Base-by-base conservation (phyloP, 1,284 basidiomycete species). In the Ustilago trichophora region DNA sequence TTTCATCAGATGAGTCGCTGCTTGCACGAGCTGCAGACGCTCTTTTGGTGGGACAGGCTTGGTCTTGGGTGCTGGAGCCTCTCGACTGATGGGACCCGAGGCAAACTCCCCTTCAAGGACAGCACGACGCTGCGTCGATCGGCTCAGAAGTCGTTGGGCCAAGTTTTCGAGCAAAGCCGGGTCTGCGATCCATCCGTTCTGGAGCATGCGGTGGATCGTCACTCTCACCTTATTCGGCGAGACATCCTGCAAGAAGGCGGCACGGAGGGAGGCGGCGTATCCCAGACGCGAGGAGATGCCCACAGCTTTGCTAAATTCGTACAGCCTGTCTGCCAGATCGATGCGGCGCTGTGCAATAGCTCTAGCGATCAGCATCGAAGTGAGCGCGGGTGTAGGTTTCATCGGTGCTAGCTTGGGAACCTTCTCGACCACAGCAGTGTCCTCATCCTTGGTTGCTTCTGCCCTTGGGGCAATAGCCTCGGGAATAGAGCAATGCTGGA, bases 381-480 rank as follows among this genome's bases (percentile, higher is more conserved):
- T 50, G 16, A 62, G 45, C 21, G 13, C 18, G 1, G 54, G 36
- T 3, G 54, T 54, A 6, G 58, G 45, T 26, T 40, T 46, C 65
- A 68, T 68, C n/a, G 65, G 65, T 10, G 65, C 58, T 12, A 68
- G 47, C 29, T 26, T 54, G 8, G 38, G 22, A 18, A 22, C 19
- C 13, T 6, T 24, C 15, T 31, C 13, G 27, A 29, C 27, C 27
- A 29, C 13, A 29, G 27, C 27, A 29, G 7, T 13, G 13, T 13
- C 8, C 27, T 29, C 13, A 13, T 13, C 27, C 12, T 5, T 34
- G 11, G 19, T n/a, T 16, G 18, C 27, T 29, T 24, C 24, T 18
- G 34, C 19, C 31, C 32, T 25, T 26, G 15, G 19, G 16, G 24
- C 41, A 4, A 58, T 6, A 7, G 16, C 25, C 16, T 35, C 25